Base-by-base conservation (phyloP, 2,329 filamentous ascomycete species). In the Lachnellula subtilissima region DNA sequence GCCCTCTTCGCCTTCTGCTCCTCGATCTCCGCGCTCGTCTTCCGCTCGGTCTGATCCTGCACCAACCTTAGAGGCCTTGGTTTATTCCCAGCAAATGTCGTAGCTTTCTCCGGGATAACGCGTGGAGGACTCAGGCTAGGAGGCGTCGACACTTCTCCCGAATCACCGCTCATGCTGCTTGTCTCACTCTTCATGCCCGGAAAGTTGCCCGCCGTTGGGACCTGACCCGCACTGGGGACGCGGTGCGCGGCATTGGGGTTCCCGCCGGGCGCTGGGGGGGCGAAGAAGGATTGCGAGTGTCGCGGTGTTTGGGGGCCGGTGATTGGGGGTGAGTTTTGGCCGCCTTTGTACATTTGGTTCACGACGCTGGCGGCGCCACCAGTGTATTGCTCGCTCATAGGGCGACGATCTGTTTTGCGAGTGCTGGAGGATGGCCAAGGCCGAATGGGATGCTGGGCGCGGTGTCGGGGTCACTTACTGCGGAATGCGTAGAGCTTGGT, bases 301-400 rank as follows among this genome's bases (percentile, higher is more conserved):
- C 86, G 74, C 65, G 84, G 74, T 71, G 84, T 77, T 75, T 75
- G 50, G 54, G 73, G 56, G 69, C 78, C 66, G 63, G 76, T 76
- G 25, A 85, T 74, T 3, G 80, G 75, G 46, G 83, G 79, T 22
- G 85, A 87, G 45, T 72, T 75, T 54, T 82, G 77, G 9, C 85
- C 82, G 14, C 87, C 87, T 67, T 86, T 87, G 75, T 95, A 95
- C 88, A 96, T 96, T 72, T 92, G 91, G 65, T 89, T 90, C 49
- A 96, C 87, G 32, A 96, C 82, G 57, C 81, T 84, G 7, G 89
- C 88, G 17, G 85, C 85, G 14, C 73, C 70, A 8, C 65, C 68
- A 0, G 80, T 80, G 67, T 76, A 82, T 70, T 87, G 84, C 65
- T 87, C 84, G 65, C 82, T 85, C 74, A 82, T 82, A 54, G 84